A percentile compares a stretch with the other conserved stretches of the same genome.
These are phyloP conservation scores for Herpotrichia juniperi DNA, from an alignment of 2,329 filamentous ascomycete species.

Conservation along the genomic window DNA sequence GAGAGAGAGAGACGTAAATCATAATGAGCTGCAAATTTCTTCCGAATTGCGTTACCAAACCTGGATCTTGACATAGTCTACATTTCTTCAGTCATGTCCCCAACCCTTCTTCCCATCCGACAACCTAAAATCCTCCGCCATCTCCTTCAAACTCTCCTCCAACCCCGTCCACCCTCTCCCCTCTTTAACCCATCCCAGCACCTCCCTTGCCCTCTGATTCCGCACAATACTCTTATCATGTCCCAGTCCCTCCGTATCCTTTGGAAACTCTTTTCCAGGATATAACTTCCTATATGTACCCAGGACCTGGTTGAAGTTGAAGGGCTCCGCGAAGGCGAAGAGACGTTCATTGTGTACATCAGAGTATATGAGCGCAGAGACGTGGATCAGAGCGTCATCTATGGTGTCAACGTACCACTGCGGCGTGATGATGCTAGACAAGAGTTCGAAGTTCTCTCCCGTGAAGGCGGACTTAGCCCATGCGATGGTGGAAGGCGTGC, in stretches of 20 bases:
- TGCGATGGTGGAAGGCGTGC: slow-evolving; percentile 32
- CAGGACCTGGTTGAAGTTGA: slow-evolving; percentile 55
- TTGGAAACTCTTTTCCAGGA: slow-evolving; percentile 47
- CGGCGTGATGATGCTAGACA: slow-evolving; percentile 47
- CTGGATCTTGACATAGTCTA: no score
- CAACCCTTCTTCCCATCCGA: no score
- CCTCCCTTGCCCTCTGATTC: slow-evolving; percentile 28
- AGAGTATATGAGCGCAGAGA: slow-evolving; percentile 57
- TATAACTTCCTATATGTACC: slow-evolving; percentile 44
- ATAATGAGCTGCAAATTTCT: no score
- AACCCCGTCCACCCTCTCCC: slow-evolving; percentile 32
- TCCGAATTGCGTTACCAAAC: no score
- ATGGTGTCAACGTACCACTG: slow-evolving; percentile 31
- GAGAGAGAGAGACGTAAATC: no score
- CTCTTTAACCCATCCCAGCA: slow-evolving; percentile 33
- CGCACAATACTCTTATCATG: slow-evolving; percentile 24
- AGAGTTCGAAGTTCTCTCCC: slow-evolving; percentile 50
- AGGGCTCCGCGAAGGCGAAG: slow-evolving; percentile 58
- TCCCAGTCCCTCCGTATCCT: slow-evolving; percentile 22
- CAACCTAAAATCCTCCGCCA: slow-evolving; percentile 10
- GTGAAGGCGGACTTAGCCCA: slow-evolving; percentile 31
- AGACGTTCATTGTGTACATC: slow-evolving; percentile 57
- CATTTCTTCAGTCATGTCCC: no score
- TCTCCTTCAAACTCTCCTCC: slow-evolving; percentile 28
- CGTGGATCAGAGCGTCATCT: slow-evolving; percentile 55